Conservation (phyloP, 2,329 filamentous ascomycete genomes). For the Hymenoscyphus scutula region DNA sequence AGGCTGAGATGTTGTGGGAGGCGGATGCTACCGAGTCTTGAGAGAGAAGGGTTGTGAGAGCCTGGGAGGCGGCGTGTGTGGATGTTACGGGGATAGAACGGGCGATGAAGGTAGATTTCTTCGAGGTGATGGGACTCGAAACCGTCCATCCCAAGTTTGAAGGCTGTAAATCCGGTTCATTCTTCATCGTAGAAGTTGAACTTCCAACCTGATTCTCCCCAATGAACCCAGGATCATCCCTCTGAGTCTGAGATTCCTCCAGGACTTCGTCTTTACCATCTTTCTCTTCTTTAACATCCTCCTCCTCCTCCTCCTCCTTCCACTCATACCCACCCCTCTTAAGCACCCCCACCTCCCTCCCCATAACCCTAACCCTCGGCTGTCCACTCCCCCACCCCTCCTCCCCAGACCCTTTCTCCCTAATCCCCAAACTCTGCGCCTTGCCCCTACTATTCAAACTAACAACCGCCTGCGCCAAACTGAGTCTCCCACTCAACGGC, state of each 20-base stretch:
- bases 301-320: conserved; percentile 27
- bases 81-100: conserved; percentile 46
- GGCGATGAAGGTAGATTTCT: conserved; percentile 57
- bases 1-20: conserved; percentile 49
- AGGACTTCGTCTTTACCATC: no score
- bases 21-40: conserved; percentile 53
- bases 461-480: conserved; percentile 79
- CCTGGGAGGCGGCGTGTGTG: conserved; percentile 41
- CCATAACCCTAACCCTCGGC: conserved; percentile 69
- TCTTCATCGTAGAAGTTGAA: conserved; percentile 8
- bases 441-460: conserved; percentile 77
- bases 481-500: conserved; percentile 78
- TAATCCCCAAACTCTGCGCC: conserved; percentile 71
- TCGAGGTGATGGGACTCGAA: conserved; percentile 51
- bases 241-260: conserved; percentile 6
- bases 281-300: conserved; percentile 12
- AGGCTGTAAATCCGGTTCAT: conserved; percentile 9
- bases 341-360: conserved; percentile 70
- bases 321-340: conserved; percentile 74
- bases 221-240: not conserved
- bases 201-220: conserved; percentile 3
- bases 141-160: conserved; percentile 44
- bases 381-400: conserved; percentile 71
- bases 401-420: conserved; percentile 61
- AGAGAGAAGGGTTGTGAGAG: conserved; percentile 49